Percentiles rank a stretch among this genome's conserved stretches.
Evolutionary conservation across 305 asterid genomes (phyloP).

Genomic region (Fraxinus sp.): DNA sequence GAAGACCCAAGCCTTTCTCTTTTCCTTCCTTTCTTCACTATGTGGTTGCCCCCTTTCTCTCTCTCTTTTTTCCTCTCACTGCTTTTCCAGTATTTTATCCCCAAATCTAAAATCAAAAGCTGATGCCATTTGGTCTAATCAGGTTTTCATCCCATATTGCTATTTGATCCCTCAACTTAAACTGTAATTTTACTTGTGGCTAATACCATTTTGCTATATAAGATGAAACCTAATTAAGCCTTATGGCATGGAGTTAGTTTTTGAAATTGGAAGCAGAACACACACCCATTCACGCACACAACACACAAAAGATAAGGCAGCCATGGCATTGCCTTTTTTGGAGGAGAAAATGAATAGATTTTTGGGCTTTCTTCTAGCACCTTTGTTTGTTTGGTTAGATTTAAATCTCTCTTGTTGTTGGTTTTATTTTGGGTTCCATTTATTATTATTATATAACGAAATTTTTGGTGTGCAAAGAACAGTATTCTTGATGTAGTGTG

Average conservation of each 20-base stretch:
- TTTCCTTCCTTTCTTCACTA: background rate
- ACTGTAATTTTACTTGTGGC: background rate
- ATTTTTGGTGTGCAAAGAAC: background rate
- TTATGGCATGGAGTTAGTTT: background rate
- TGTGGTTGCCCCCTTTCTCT: background rate
- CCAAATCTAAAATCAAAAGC: background rate
- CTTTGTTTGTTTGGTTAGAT: background rate
- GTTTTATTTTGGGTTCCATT: background rate
- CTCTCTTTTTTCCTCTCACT: background rate
- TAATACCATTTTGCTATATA: too few relatives aligned
- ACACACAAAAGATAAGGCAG: background rate
- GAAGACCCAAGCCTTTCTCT: background rate
- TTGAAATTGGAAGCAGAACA: background rate
- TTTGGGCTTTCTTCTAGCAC: background rate
- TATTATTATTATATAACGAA: too few relatives aligned
- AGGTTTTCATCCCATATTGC: background rate
- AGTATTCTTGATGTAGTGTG: background rate
- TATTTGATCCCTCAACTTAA: background rate
- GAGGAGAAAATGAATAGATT: background rate
- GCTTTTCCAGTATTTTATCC: background rate
- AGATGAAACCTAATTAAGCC: background rate
- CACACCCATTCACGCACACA: background rate
- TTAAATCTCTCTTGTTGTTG: background rate
- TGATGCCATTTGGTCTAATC: background rate
- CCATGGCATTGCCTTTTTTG: background rate